These are phyloP conservation scores for Cladosporium velox DNA, from an alignment of 2,329 filamentous ascomycete genomes.

Conservation along the genomic window DNA sequence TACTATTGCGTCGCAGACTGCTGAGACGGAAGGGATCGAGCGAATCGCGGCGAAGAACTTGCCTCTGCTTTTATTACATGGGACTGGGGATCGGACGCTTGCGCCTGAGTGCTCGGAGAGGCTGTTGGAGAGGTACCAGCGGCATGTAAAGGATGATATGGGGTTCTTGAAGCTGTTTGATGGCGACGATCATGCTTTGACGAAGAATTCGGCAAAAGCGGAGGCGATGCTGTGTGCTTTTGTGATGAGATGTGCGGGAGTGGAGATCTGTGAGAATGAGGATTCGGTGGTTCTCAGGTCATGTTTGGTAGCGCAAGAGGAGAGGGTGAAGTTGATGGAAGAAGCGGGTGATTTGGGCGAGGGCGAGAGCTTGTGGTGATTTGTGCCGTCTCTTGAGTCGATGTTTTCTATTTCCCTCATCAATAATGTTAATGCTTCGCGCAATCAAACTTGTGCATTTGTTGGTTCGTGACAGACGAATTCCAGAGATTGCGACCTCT, in stretches of 20 bases:
- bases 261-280: slow-evolving; percentile 29
- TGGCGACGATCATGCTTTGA: slow-evolving; percentile 47
- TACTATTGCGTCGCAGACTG: slow-evolving; percentile 45
- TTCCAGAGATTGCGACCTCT: not conserved
- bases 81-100: slow-evolving; percentile 42
- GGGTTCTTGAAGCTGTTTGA: slow-evolving; percentile 43
- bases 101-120: slow-evolving; percentile 39
- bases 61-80: slow-evolving; percentile 44
- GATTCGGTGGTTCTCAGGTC: slow-evolving; percentile 25
- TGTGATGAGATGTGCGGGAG: slow-evolving; percentile 39
- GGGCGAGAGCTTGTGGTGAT: slow-evolving; percentile 35
- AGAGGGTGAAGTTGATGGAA: slow-evolving; percentile 33
- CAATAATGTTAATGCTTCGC: not conserved
- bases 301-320: slow-evolving; percentile 30
- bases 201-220: slow-evolving; percentile 39
- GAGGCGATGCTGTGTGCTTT: slow-evolving; percentile 46
- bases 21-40: slow-evolving; percentile 38
- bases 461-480: not conserved
- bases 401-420: not conserved
- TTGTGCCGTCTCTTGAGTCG: not conserved
- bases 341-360: slow-evolving; percentile 42
- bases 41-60: slow-evolving; percentile 34
- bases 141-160: slow-evolving; percentile 28
- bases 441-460: not conserved
- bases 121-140: slow-evolving; percentile 42